Base-by-base conservation (phyloP, 2,329 filamentous ascomycete species). In the Verticillium nubilum region DNA sequence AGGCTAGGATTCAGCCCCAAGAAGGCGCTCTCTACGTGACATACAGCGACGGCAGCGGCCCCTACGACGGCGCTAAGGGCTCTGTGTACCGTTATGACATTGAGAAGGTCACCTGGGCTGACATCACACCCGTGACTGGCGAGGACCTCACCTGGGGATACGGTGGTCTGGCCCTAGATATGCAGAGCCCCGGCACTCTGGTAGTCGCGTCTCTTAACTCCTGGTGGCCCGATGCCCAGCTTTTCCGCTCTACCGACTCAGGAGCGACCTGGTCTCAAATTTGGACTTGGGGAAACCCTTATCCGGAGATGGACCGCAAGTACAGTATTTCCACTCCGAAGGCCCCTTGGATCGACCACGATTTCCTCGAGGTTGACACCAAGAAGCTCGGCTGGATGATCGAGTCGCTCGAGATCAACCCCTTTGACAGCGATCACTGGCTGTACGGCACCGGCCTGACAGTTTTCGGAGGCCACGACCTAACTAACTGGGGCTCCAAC, bases 351-450 rank as follows among this genome's bases (percentile, higher is more conserved):
- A 77, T 85, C 59, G 73, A 79, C 63, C 74, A 77, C n/a, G 73
- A 77, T 17, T 81, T 81, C 58, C 68, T 81, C 15, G 75, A 77
- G 1, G 67, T 68, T 4, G 79, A 81, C 57, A 74, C 72, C 12
- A 81, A 83, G 69, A 73, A 74, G 25, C 67, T 86, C 4, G 84
- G 84, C 0, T 86, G 84, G 83, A 86, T 86, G 84, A 82, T 86
- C 6, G 84, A 86, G 64, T 73, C 78, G 0, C 68, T 86, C 7
- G 81, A 81, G 28, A 86, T 86, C 52, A 75, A 86, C 65, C 84
- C 84, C 0, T 75, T 78, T 23, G 82, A 86, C 64, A 83, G 81
- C 53, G 75, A 86, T 66, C 83, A 86, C 67, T 86, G 82, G 81
- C 72, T 86, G 0, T 86, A 86, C 61, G 82, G 80, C 12, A 86